These are phyloP conservation scores for Rutstroemia sydowiana DNA, from an alignment of 2,329 filamentous ascomycete species.

Conservation along the genomic window DNA sequence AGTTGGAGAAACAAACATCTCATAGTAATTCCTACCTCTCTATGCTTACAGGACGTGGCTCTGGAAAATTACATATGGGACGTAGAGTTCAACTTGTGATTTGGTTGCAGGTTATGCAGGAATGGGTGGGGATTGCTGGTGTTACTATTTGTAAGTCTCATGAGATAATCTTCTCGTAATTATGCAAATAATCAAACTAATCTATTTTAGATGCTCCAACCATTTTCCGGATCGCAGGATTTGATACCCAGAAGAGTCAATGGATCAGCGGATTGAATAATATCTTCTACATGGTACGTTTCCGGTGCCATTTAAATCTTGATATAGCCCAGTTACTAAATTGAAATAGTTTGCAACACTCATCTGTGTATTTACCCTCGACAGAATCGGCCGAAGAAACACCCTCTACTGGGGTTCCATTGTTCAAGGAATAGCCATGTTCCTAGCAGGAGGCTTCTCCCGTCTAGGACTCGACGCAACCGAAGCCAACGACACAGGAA, in stretches of 20 bases:
- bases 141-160: not conserved
- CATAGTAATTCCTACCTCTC: not conserved
- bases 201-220: not conserved
- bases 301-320: too few species aligned
- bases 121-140: not conserved
- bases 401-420: not conserved
- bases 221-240: not conserved
- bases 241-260: not conserved
- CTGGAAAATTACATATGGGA: not conserved
- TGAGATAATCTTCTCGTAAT: too few species aligned
- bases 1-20: not conserved
- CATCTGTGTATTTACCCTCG: not conserved
- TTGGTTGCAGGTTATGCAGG: not conserved
- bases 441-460: not conserved
- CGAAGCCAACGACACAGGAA: not conserved
- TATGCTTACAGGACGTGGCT: not conserved
- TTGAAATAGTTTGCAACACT: not conserved
- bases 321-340: too few species aligned
- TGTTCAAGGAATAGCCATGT: not conserved
- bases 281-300: not conserved
- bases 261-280: not conserved
- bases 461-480: not conserved
- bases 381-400: not conserved
- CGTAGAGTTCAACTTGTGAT: not conserved
- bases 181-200: too few species aligned